Base-by-base conservation (phyloP, 2,329 filamentous ascomycete genomes). In the Stromatinia cepivora region DNA sequence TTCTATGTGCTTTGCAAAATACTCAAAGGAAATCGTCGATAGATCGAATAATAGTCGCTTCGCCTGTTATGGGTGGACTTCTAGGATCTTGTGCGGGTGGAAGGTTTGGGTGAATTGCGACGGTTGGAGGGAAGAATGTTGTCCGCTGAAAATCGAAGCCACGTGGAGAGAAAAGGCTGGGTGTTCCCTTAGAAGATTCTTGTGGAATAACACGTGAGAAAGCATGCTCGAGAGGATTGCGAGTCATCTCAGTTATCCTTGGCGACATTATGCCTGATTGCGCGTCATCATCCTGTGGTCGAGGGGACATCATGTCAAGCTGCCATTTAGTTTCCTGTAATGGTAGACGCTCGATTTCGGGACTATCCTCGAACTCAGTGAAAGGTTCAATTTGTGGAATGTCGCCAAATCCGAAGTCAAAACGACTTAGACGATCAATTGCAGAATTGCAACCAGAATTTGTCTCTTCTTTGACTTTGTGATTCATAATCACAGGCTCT, bases 21-120 rank as follows among this genome's bases (percentile, higher is more conserved):
- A 45, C 52, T 85, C 84, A 93, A 79, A 94, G 82, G 65, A 93
- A 83, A 76, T 93, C 91, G 78, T 92, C 90, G 75, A 94, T 94
- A 70, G 90, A 93, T 69, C 91, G 84, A 65, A 89, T 87, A 71
- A 94, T 93, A 4, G 91, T 90, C 70, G 87, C 88, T 78, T 91
- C 90, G 52, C 91, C 91, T 75, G 86, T 87, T 17, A 90, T 91
- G 0, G 90, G 89, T 22, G 91, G 91, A 77, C 91, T 93, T 74
- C 92, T 82, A 20, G 92, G 92, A 77, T 94, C 90, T 42, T 85
- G 84, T 20, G 71, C 70, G 13, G 72, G 67, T 20, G 73, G 66
- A 5, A 73, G 67, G 10, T 73, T 70, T 45, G 72, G 77, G 74
- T 70, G 78, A 77, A 67, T 73, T 52, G 64, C 78, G 31, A 79